Base-by-base conservation (phyloP, 176 grass and related monocot genomes). In the Urochloa ruziziensis region DNA sequence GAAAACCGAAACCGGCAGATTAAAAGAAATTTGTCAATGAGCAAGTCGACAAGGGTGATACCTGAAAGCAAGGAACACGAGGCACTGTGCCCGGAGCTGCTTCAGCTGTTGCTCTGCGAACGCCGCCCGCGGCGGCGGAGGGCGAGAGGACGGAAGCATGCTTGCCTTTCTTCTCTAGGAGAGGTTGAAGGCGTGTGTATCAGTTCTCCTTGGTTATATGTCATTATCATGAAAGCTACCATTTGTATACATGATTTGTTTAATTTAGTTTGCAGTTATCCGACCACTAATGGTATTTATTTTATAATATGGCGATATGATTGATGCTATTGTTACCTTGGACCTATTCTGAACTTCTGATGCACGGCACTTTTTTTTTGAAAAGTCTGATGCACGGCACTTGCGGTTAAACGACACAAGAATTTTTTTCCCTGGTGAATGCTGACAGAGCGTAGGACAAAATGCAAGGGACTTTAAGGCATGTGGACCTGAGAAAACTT, bases 71-170 rank as follows among this genome's bases (percentile, higher is more conserved):
- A 97, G 83, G 83, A 94, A 92, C 43, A 92, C 83, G 43, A 94
- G 25, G 83, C 90, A 97, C 75, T 97, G 94, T 27, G 94, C 92
- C 77, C 92, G 90, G 58, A 94, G 43, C 81, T 94, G 94, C 80
- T 87, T 92, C 48, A 90, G 62, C 78, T 94, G 92, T 46, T 81
- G 88, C 74, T 86, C 84, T 29, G 74, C 86, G 84, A 91, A 92
- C 56, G 78, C 78, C 58, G 85, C 18, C 72, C 1, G 6, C 7
- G 81, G 73, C 40, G 82, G 36, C 17, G 81, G 70, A 30, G 93
- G 49, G 35, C 21, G 75, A 61, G 73, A 82, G 23, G 73, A 73
- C 10, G 88, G 84, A 58, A 86, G 71, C 74, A 91, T 83, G 39
- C 27, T 12, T 40, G 43, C 18, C 24, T 24, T 40, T 13, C 10